Base-by-base conservation (phyloP, 352 stramenopile genomes). In the Pythium dissimile region DNA sequence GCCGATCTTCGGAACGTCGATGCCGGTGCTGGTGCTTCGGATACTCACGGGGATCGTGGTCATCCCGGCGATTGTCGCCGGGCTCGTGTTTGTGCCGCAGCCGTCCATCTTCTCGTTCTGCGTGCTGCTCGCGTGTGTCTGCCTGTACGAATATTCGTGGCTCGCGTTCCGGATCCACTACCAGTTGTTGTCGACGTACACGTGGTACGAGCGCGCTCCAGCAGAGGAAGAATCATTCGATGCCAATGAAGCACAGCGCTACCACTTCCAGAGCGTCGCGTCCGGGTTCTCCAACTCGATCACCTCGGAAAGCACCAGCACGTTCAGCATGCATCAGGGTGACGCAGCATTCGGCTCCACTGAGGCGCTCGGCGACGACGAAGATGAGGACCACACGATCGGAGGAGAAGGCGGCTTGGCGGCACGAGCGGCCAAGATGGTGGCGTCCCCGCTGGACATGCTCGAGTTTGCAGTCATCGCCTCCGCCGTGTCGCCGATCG, bases 101-200 rank as follows among this genome's bases (percentile, higher is more conserved):
- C 32, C 60, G 18, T 35, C 59, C 0, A 41, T 62, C 13, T 30
- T 54, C 20, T 58, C 35, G 51, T 45, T 67, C 20, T 62, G 52
- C 30, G 45, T 62, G 21, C 13, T 67, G 31, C 37, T 67, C 35
- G 53, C 56, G 16, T 58, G 52, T 13, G 20, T 59, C 12, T 64
- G 61, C 43, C 11, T 41, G 15, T 67, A 68, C 20, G 64, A 71
- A 27, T 71, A 60, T 37, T 53, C 64, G 28, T 71, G 64, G 64
- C 28, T 71, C 37, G 64, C 64, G 21, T 64, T 68, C 54, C 64
- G 64, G 26, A 62, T 71, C 38, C 64, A 71, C 34, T 64, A 54
- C 58, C 64, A 63, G 13, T n/a, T 71, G 6, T 27, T 67, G n/a
- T 49, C 45, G 27, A 67, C 63, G 1, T 66, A 62, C 28, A 38